Evolutionary conservation across 2,329 filamentous ascomycete species (phyloP).

Genomic region (Zymoseptoria pseudotritici): DNA sequence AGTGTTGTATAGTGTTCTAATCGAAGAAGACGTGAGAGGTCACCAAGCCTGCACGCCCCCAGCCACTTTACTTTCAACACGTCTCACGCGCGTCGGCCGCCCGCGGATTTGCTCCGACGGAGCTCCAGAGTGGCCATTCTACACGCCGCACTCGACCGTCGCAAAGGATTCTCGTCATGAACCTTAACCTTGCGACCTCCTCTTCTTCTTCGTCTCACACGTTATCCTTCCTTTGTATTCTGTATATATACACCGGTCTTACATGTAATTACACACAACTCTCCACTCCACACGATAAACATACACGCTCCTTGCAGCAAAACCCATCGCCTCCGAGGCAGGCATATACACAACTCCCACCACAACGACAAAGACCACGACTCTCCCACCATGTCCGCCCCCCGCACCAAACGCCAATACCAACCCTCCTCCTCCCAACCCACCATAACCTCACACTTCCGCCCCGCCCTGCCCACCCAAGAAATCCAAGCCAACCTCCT

Average conservation of each 20-base stretch:
- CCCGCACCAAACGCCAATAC: background rate
- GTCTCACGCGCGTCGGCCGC: background rate
- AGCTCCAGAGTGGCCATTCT: too few relatives aligned
- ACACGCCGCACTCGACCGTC: too few relatives aligned
- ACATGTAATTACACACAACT: background rate
- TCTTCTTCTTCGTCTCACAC: background rate
- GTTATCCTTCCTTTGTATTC: background rate
- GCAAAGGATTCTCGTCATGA: too few relatives aligned
- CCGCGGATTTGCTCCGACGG: background rate
- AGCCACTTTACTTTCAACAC: background rate
- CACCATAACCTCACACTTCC: background rate
- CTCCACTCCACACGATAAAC: background rate
- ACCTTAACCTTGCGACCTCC: background rate
- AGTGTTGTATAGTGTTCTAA: background rate
- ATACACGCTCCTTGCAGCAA: too few relatives aligned
- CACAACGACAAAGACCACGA: background rate
- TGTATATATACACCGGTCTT: background rate
- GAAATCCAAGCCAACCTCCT: slow-evolving; percentile 75
- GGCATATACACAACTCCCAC: too few relatives aligned
- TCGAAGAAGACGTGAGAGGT: background rate
- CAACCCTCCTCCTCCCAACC: background rate
- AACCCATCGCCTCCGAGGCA: too few relatives aligned
- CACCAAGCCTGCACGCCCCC: background rate
- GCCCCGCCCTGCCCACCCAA: background rate
- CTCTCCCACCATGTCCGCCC: background rate